phyloP scores from a whole-genome alignment of 495 filamentous ascomycete genomes.

The Hypoxylon lienhwacheense region DNA sequence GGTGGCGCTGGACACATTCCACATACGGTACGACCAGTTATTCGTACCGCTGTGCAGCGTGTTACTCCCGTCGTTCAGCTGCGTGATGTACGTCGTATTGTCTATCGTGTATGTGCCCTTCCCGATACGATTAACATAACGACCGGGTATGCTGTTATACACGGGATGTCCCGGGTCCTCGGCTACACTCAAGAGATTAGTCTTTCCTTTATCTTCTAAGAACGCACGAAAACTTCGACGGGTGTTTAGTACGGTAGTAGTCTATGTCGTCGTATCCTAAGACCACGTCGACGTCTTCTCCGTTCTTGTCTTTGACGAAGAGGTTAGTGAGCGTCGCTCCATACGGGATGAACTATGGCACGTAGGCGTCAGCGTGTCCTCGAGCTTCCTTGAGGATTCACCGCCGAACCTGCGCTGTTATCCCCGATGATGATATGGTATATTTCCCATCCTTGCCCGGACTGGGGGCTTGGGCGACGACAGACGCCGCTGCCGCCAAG shows the following conservation, averaged over 20 bases:
- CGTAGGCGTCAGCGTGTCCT: conserved; percentile 7
- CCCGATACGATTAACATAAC: conserved; percentile 61
- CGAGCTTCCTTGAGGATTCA: not conserved
- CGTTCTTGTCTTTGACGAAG: conserved; percentile 59
- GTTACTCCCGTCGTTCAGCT: conserved; percentile 59
- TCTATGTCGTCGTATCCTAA: conserved; percentile 55
- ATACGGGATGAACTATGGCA: conserved; percentile 56
- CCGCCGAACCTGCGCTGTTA: conserved; percentile 53
- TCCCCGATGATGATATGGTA: conserved; percentile 53
- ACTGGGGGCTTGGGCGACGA: conserved; percentile 27
- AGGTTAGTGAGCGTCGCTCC: conserved; percentile 60
- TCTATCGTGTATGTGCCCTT: conserved; percentile 57
- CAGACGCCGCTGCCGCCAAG: conserved; percentile 32
- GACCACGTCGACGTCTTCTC: conserved; percentile 56
- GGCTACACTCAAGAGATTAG: conserved; percentile 36
- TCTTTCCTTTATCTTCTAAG: conserved; percentile 20
- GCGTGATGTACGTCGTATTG: conserved; percentile 50
- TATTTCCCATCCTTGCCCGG: conserved; percentile 41
- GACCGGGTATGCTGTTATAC: conserved; percentile 56
- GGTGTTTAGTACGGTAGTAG: conserved; percentile 48
- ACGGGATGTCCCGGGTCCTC: conserved; percentile 53
- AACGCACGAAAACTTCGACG: conserved; percentile 1
- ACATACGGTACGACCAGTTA: conserved; percentile 60
- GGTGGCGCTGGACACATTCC: conserved; percentile 58
- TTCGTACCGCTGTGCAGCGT: conserved; percentile 63